Conservation (phyloP, 2,329 filamentous ascomycete genomes). For the Fusarium sp. region DNA sequence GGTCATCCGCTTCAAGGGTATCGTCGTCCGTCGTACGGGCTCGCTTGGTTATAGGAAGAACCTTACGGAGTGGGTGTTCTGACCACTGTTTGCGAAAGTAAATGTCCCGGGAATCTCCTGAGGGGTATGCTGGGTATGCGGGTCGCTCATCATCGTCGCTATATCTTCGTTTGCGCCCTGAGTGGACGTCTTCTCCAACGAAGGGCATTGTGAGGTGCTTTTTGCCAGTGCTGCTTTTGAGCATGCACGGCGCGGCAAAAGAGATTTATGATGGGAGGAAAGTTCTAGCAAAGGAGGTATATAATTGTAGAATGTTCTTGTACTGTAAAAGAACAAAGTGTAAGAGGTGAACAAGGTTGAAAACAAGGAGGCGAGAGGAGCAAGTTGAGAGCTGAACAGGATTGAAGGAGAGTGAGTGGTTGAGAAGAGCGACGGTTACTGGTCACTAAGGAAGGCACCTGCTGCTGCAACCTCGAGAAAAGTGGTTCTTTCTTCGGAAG, state of each 20-base stretch:
- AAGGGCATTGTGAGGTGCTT: conserved; percentile 51
- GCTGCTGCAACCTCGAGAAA: conserved; percentile 25
- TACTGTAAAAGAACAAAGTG: background rate
- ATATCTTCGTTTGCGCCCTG: conserved; percentile 54
- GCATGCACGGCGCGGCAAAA: conserved; percentile 24
- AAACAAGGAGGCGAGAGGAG: conserved; percentile 19
- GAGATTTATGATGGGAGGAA: background rate
- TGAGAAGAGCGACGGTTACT: conserved; percentile 25
- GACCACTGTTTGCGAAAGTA: conserved; percentile 47
- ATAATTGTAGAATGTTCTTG: background rate
- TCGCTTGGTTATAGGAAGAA: conserved; percentile 50
- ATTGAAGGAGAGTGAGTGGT: conserved; percentile 27
- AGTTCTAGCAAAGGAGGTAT: background rate
- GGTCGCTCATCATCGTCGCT: conserved; percentile 46
- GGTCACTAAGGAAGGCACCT: conserved; percentile 33
- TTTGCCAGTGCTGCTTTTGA: conserved; percentile 33
- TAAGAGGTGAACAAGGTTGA: background rate
- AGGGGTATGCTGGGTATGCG: conserved; percentile 44
- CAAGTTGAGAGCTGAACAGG: conserved; percentile 11
- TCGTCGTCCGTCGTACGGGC: conserved; percentile 47
- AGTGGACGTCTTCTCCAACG: conserved; percentile 49
- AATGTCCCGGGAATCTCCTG: conserved; percentile 46
- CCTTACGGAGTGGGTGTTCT: conserved; percentile 48
- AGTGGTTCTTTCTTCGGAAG: conserved; percentile 26
- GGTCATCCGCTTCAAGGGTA: conserved; percentile 32